Evolutionary conservation across 177 flowering plant species (phyloP).

Genomic region (Vitis hybrid): DNA sequence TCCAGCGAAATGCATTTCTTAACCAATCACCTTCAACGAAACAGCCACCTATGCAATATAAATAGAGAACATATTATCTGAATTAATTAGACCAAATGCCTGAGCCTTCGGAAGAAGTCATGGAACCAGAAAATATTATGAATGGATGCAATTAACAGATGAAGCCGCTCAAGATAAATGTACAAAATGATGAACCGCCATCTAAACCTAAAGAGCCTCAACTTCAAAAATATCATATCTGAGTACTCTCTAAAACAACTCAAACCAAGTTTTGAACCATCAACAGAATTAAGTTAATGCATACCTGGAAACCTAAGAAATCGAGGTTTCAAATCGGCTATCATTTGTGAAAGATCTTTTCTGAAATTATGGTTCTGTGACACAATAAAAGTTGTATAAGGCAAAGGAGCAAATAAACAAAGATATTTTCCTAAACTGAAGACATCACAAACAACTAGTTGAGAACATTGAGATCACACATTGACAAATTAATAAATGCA

Average conservation of each 20-base stretch:
- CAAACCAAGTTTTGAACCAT: background rate
- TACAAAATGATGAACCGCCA: background rate
- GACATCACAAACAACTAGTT: background rate
- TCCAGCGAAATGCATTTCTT: conserved; percentile 96
- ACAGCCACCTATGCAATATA: conserved; percentile 68
- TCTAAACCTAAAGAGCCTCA: background rate
- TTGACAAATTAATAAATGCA: background rate
- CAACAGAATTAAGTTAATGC: background rate
- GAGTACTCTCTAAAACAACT: background rate
- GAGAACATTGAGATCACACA: background rate
- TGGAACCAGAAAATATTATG: background rate
- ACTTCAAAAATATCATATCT: background rate
- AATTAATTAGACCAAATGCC: background rate
- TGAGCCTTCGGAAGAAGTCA: background rate
- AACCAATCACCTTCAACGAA: conserved; percentile 93
- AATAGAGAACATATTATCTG: background rate
- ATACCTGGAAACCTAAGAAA: conserved; percentile 97
- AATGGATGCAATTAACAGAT: background rate
- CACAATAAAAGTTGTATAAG: conserved; percentile 4
- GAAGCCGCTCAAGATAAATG: background rate
- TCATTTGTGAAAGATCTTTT: conserved; percentile 62
- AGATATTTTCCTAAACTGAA: background rate
- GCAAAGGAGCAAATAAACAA: background rate
- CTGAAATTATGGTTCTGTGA: conserved; percentile 93
- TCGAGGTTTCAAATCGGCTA: conserved; percentile 64